phyloP scores from a whole-genome alignment of 371 early-diverging fungal species.

The Mucor ambiguus region DNA sequence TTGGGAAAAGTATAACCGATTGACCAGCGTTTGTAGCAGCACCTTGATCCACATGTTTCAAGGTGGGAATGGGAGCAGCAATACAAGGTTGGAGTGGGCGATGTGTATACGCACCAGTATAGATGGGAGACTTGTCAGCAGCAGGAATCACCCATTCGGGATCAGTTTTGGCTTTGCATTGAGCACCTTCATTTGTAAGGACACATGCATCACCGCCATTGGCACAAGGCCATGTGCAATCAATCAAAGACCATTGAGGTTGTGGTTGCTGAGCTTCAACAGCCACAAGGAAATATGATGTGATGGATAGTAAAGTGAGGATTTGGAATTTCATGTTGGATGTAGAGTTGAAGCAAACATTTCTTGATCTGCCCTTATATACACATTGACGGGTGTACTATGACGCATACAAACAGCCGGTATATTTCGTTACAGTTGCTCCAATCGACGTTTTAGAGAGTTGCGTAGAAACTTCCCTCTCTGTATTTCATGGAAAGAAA shows the following conservation, averaged over 20 bases:
- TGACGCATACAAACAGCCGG: not conserved
- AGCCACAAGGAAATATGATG: not conserved
- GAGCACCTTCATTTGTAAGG: slow-evolving; percentile 2
- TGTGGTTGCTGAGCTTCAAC: not conserved
- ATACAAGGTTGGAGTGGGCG: not conserved
- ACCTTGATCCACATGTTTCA: not conserved
- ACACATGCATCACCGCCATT: not conserved
- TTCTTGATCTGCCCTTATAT: not conserved
- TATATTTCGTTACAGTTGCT: not conserved
- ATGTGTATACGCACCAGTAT: not conserved
- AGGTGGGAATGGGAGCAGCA: not conserved
- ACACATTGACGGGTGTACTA: not conserved
- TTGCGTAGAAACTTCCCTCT: not conserved
- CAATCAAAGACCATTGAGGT: slow-evolving; percentile 1
- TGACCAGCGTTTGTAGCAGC: not conserved
- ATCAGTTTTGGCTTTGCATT: not conserved
- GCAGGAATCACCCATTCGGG: not conserved
- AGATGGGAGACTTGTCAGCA: not conserved
- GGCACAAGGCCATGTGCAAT: slow-evolving; percentile 11
- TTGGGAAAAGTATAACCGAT: slow-evolving; percentile 3
- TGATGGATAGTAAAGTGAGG: not conserved
- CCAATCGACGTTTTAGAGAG: not conserved
- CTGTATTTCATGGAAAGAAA: not conserved
- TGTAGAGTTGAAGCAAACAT: not conserved
- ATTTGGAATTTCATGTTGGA: not conserved